These are phyloP conservation scores for Cordyceps cateniannulata DNA, from an alignment of 2,329 filamentous ascomycete species.

Conservation along the genomic window DNA sequence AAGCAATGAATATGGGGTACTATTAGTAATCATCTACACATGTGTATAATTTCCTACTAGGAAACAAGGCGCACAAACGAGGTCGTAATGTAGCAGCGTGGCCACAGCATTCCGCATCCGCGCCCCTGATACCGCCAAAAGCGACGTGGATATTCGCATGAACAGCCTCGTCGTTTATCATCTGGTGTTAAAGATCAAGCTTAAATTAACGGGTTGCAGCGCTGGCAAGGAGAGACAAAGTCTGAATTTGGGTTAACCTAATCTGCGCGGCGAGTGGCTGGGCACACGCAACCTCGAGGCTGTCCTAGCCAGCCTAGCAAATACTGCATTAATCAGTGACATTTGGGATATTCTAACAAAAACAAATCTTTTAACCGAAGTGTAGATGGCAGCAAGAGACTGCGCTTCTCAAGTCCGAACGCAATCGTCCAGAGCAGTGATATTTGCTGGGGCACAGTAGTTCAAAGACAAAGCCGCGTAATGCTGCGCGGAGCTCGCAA, in stretches of 20 bases:
- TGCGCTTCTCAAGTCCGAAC: too few relatives aligned
- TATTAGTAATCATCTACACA: too few relatives aligned
- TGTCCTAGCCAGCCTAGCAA: too few relatives aligned
- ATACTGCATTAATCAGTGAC: too few relatives aligned
- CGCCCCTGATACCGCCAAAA: not conserved
- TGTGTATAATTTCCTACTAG: too few relatives aligned
- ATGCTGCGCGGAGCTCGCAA: not conserved
- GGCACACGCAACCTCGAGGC: too few relatives aligned
- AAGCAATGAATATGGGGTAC: too few relatives aligned
- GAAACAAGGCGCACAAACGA: not conserved
- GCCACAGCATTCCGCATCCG: not conserved
- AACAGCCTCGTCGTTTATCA: not conserved
- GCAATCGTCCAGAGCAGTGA: too few relatives aligned
- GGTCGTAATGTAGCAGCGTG: not conserved
- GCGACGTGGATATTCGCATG: not conserved
- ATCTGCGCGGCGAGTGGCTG: too few relatives aligned
- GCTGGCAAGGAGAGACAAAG: not conserved
- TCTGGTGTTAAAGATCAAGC: not conserved
- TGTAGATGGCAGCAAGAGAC: too few relatives aligned
- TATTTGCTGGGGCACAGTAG: not conserved
- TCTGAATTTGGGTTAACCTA: not conserved
- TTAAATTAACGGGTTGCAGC: not conserved
- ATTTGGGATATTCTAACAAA: too few relatives aligned
- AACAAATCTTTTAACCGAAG: too few relatives aligned
- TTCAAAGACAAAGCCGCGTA: not conserved